Conservation (phyloP, 345 rosid species). For the Dipteronia dyeriana region DNA sequence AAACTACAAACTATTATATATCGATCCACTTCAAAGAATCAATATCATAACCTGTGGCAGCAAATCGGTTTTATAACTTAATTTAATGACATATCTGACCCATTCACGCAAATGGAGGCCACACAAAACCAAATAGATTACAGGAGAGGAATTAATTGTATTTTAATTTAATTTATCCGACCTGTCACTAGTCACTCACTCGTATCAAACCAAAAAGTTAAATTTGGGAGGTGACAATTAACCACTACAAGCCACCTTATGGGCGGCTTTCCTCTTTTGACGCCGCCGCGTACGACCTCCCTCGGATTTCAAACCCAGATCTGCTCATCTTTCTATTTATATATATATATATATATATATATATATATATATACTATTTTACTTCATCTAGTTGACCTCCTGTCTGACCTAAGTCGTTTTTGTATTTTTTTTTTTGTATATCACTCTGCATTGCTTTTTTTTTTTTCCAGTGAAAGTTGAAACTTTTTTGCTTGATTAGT, state of each 20-base stretch:
- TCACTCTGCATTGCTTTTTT: too few relatives aligned
- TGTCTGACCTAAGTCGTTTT: conserved; percentile 1
- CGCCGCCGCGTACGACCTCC: conserved; percentile 25
- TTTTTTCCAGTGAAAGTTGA: too few relatives aligned
- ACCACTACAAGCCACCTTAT: neutral
- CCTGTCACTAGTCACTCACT: too few relatives aligned
- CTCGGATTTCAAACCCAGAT: neutral
- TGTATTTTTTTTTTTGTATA: neutral
- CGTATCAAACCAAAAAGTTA: neutral
- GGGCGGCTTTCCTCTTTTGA: conserved; percentile 28
- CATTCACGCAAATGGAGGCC: conserved; percentile 13
- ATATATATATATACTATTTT: neutral
- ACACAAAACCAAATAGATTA: too few relatives aligned
- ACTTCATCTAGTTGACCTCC: neutral
- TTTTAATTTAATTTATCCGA: too few relatives aligned
- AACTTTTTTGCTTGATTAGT: too few relatives aligned
- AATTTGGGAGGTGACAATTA: neutral
- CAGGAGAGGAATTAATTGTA: too few relatives aligned
- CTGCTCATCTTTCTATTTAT: neutral
- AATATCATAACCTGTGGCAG: neutral
- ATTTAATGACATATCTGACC: neutral
- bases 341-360: neutral
- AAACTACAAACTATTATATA: neutral
- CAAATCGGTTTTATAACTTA: neutral
- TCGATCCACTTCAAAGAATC: neutral